Conservation (phyloP, 1,139 yeast genomes). For the Schizosaccharomyces versatilis region DNA sequence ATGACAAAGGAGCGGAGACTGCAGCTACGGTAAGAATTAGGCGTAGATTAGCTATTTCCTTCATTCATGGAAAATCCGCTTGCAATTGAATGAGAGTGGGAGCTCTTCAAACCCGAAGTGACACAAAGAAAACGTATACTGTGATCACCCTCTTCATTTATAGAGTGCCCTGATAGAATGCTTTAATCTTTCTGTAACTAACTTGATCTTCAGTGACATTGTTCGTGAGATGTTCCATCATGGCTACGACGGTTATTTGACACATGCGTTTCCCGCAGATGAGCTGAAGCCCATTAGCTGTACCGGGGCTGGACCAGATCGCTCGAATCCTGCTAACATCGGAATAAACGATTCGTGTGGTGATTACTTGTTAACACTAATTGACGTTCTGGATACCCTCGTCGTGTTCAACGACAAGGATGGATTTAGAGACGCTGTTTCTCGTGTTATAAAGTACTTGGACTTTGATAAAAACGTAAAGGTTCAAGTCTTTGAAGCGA, state of each 20-base stretch:
- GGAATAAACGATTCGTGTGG: constrained; percentile 70
- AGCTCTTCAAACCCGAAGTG: too few relatives aligned
- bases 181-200: neutral
- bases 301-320: constrained; percentile 43
- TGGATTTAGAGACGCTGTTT: constrained; percentile 30
- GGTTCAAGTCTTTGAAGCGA: constrained; percentile 77
- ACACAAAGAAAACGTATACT: too few relatives aligned
- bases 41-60: too few relatives aligned
- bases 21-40: too few relatives aligned
- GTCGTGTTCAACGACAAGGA: constrained; percentile 40
- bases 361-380: constrained; percentile 50
- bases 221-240: constrained; percentile 42
- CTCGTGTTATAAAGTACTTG: constrained; percentile 34
- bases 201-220: constrained; percentile 19
- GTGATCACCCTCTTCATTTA: too few relatives aligned
- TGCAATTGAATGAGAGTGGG: too few relatives aligned
- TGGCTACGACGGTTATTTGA: constrained; percentile 56
- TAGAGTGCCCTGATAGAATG: too few relatives aligned
- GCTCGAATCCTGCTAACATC: constrained; percentile 29
- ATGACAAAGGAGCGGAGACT: too few relatives aligned
- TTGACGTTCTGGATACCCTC: constrained; percentile 62
- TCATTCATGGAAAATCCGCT: too few relatives aligned
- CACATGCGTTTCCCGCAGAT: constrained; percentile 58
- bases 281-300: constrained; percentile 57
- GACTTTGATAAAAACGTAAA: constrained; percentile 43